Evolutionary conservation across 2,329 filamentous ascomycete genomes (phyloP), one percentile per base, ranked within the genome.

Genomic region (Colletotrichum noveboracense): DNA sequence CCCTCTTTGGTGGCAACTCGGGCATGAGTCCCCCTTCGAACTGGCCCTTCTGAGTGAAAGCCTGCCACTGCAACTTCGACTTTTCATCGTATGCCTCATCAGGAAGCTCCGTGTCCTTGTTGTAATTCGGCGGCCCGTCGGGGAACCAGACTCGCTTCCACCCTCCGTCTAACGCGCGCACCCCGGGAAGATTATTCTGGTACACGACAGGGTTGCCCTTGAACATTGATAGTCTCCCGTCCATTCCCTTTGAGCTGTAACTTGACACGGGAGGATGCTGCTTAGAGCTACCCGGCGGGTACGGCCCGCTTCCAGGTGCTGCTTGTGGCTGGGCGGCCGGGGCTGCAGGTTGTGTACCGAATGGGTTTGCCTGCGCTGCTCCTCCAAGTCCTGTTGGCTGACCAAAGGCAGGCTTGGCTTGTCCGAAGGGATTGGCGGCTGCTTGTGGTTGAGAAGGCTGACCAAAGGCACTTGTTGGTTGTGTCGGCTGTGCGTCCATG

Each of bases 21-120:
- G 96, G 96, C 86, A 98, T 94, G 8, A 92, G 80, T 1, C 93
- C 93, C 43, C 92, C 91, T 56, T 90, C 88, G 83, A 98, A 98
- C 36, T 83, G 84, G 1, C 95, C 95, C 24, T 90, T 91, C 77
- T 91, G 87, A 61, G 89, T 86, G 81, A 96, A 92, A 60, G 89
- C 87, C 74, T 87, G 86, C 85, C 96, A 98, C 61, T 91, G 89
- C 48, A 87, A 88, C 80, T 91, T 91, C 24, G 91, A 89, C 73
- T 88, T 89, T 3, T 92, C 88, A 24, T 91, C 89, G 77, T 95
- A 95, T 48, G 81, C 76, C 8, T 90, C 89, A 3, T 87, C 83
- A 0, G 88, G 88, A 4, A 91, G 84, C 81, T 95, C 92, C 10
- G 93, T 93, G 77, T 93, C 90, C 77, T 89, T 89, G 67, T 90